These are phyloP conservation scores for Amylostereum chailletii DNA, from an alignment of 1,284 basidiomycete species.

Conservation along the genomic window DNA sequence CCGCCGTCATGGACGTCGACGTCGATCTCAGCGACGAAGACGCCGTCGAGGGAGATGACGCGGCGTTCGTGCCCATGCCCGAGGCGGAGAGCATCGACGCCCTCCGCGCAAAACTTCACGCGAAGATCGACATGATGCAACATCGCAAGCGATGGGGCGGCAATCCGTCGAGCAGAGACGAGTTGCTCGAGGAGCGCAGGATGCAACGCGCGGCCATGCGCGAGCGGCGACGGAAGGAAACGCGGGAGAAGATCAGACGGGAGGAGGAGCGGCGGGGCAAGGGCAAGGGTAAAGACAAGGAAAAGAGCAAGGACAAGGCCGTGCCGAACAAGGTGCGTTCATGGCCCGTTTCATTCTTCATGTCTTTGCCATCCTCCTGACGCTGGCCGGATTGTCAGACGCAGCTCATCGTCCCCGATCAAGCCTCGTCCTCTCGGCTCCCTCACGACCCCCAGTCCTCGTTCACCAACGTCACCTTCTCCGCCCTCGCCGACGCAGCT, in stretches of 20 bases:
- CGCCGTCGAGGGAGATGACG: conserved; percentile 18
- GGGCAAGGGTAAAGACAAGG: conserved; percentile 40
- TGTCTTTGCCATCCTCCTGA: conserved; percentile 6
- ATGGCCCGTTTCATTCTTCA: not conserved
- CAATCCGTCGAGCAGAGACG: conserved; percentile 63
- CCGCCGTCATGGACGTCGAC: conserved; percentile 22
- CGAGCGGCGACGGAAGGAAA: conserved; percentile 76
- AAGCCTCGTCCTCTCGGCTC: conserved; percentile 20
- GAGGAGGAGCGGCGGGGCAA: conserved; percentile 44
- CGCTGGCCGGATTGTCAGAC: conserved; percentile 31
- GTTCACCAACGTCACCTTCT: conserved; percentile 64
- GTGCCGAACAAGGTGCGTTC: conserved; percentile 42
- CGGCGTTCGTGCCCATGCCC: conserved; percentile 56
- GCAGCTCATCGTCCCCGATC: conserved; percentile 65
- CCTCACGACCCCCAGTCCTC: conserved; percentile 31
- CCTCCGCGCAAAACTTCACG: conserved; percentile 74
- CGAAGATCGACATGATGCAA: conserved; percentile 67
- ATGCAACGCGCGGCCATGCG: conserved; percentile 71
- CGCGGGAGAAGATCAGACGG: conserved; percentile 66
- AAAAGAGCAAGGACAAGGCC: conserved; percentile 35
- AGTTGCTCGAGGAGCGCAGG: conserved; percentile 73
- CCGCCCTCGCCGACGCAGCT: conserved; percentile 40
- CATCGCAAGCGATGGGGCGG: conserved; percentile 23
- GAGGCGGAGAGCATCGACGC: conserved; percentile 55
- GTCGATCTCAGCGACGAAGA: conserved; percentile 18